Base-by-base conservation (phyloP, 192 early-diverging fungal species). In the Coemansia sp. region DNA sequence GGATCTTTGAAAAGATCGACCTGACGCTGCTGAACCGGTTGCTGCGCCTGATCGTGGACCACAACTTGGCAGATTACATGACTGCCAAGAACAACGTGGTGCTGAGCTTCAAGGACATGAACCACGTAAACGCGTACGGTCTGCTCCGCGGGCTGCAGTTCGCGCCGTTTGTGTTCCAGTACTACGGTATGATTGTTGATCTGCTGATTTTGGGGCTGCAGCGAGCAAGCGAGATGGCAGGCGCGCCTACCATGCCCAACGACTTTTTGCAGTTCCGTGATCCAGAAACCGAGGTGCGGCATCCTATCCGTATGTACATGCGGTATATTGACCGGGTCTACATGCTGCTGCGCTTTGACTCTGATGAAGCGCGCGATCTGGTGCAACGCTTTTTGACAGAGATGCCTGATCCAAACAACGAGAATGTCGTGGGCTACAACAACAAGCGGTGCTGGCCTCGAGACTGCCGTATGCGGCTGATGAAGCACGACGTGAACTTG, bases 41-140 rank as follows among this genome's bases (percentile, higher is more conserved):
- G 28, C 74, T 99, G 63, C 87, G 97, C 39, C 81, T 99, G 37
- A 92, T 99, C 76, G 78, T 99, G 37, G 97, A 99, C 78, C 97
- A 97, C 83, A 96, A 97, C 68, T 84, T 99, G 83, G 97, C 97
- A n/a, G 97, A 99, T 62, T 99, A 99, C 68, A 94, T 97, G 86
- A 96, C 97, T 0, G 93, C 94, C 60, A 99, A 99, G 81, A 99
- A 99, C 82, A 99, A 99, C 81, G 88, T 99, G 33, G 92, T 89
- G 12, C 70, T 99, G 46, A 94, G 85, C 57, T 99, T 96, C 83
- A 99, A 97, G 81, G 97, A 99, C 60, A 99, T 99, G 97, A 92
- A 91, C 77, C 97, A 99, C 70, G 91, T 96, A 42, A 99, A 99
- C 72, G 83, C 93, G 18, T 96, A 91, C 67, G 97, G 97, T 55